A percentile compares a stretch with the other conserved stretches of the same genome.
Conservation (phyloP, 495 filamentous ascomycete species). For the Hypomontagnella monticulosa region DNA sequence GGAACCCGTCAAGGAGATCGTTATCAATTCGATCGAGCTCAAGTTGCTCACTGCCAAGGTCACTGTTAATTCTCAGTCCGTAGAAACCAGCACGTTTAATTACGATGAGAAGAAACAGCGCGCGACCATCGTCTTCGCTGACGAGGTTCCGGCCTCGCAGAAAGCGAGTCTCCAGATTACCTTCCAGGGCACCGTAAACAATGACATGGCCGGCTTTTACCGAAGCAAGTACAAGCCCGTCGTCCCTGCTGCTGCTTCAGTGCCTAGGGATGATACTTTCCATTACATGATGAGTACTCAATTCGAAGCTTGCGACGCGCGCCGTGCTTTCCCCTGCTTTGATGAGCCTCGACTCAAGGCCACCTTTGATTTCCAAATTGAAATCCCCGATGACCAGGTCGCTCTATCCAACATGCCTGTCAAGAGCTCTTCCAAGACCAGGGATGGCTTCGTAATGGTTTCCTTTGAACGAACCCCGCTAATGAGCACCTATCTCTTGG, state of each 20-base stretch:
- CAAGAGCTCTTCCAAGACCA: slow-evolving; percentile 69
- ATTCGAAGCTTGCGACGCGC: slow-evolving; percentile 95
- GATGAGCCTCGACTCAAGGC: slow-evolving; percentile 98
- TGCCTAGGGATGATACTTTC: slow-evolving; percentile 79
- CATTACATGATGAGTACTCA: slow-evolving; percentile 97
- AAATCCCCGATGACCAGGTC: slow-evolving; percentile 84
- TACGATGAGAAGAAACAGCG: slow-evolving; percentile 86
- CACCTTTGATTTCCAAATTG: slow-evolving; percentile 90
- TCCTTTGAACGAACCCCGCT: slow-evolving; percentile 86
- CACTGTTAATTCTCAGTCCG: slow-evolving; percentile 54
- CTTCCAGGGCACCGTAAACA: slow-evolving; percentile 89
- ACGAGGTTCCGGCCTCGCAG: slow-evolving; percentile 68
- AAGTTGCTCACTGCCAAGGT: slow-evolving; percentile 66
- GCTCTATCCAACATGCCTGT: slow-evolving; percentile 96
- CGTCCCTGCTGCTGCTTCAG: slow-evolving; percentile 71
- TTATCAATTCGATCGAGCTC: slow-evolving; percentile 76
- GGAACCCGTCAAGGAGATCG: slow-evolving; percentile 72
- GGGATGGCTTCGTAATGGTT: slow-evolving; percentile 76
- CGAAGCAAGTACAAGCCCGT: slow-evolving; percentile 91
- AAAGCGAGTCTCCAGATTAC: slow-evolving; percentile 74
- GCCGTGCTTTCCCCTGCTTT: slow-evolving; percentile 95
- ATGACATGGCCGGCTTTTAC: slow-evolving; percentile 96
- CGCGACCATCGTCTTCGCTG: slow-evolving; percentile 74
- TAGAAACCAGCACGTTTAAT: slow-evolving; percentile 70
- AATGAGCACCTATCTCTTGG: slow-evolving; percentile 98